phyloP scores from a whole-genome alignment of 139 green algal genomes.

The Micromonas pusilla region DNA sequence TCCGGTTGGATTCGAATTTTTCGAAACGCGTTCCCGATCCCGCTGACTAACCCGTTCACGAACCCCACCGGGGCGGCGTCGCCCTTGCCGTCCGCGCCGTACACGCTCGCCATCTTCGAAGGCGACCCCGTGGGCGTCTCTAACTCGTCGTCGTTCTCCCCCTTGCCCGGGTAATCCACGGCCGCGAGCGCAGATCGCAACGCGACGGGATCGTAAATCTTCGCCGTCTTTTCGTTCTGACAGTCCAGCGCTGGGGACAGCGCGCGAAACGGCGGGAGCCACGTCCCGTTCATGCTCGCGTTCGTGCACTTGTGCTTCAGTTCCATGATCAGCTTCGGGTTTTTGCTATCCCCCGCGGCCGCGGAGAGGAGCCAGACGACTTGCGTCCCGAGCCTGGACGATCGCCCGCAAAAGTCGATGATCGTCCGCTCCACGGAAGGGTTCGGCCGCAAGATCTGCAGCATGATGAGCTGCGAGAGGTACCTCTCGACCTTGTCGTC shows the following conservation, averaged over 20 bases:
- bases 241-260: background rate
- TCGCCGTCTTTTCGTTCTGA: too few relatives aligned
- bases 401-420: constrained; percentile 62
- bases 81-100: too few relatives aligned
- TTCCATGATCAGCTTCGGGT: constrained; percentile 45
- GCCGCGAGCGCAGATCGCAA: background rate
- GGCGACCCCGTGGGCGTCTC: background rate
- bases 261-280: background rate
- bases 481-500: constrained; percentile 67
- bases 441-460: constrained; percentile 51
- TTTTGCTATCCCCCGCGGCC: constrained; percentile 65
- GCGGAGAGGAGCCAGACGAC: constrained; percentile 82
- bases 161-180: background rate
- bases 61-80: too few relatives aligned
- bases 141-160: too few relatives aligned
- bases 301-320: background rate
- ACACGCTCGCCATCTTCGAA: too few relatives aligned
- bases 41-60: too few relatives aligned
- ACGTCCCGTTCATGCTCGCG: constrained; percentile 4
- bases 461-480: constrained; percentile 73
- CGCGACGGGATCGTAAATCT: too few relatives aligned
- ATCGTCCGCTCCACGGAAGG: constrained; percentile 62
- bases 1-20: background rate
- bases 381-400: constrained; percentile 75
- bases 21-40: background rate